Conservation (phyloP, 2,329 filamentous ascomycete species). For the Berkeleyomyces basicola region DNA sequence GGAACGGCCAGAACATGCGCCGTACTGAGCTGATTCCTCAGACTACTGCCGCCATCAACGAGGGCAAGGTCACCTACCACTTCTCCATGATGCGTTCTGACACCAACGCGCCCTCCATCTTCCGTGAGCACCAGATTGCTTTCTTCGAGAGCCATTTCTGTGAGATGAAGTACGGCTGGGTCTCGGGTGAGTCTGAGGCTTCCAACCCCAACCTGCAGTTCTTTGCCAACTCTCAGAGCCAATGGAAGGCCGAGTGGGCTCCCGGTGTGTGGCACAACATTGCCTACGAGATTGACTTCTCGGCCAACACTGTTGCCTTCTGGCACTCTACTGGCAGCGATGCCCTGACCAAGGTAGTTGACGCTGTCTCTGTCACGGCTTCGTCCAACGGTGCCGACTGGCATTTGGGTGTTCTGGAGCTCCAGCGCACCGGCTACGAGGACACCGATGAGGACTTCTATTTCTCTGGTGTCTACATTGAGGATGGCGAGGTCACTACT, state of each 20-base stretch:
- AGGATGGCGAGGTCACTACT: conserved; percentile 26
- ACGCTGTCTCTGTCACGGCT: conserved; percentile 41
- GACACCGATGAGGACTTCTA: conserved; percentile 48
- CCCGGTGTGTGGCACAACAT: conserved; percentile 58
- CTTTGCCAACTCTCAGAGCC: conserved; percentile 40
- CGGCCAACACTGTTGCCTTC: conserved; percentile 42
- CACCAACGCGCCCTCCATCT: conserved; percentile 42
- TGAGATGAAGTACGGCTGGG: conserved; percentile 54
- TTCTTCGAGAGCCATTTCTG: conserved; percentile 58
- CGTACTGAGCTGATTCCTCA: conserved; percentile 60
- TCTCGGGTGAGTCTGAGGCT: conserved; percentile 29
- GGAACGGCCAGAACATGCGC: conserved; percentile 58
- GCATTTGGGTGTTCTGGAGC: conserved; percentile 53
- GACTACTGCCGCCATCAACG: conserved; percentile 45
- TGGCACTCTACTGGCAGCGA: conserved; percentile 51
- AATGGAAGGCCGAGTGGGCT: conserved; percentile 46
- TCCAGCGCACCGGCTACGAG: conserved; percentile 39
- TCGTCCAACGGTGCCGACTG: conserved; percentile 54
- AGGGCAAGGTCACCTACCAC: conserved; percentile 55
- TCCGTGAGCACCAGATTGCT: conserved; percentile 49
- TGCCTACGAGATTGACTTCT: conserved; percentile 56
- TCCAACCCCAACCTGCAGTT: conserved; percentile 41
- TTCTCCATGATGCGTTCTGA: conserved; percentile 46
- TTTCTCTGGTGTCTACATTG: conserved; percentile 56
- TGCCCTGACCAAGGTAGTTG: conserved; percentile 39